Conservation (phyloP, 2,329 filamentous ascomycete genomes). For the Cytospora leucostoma region DNA sequence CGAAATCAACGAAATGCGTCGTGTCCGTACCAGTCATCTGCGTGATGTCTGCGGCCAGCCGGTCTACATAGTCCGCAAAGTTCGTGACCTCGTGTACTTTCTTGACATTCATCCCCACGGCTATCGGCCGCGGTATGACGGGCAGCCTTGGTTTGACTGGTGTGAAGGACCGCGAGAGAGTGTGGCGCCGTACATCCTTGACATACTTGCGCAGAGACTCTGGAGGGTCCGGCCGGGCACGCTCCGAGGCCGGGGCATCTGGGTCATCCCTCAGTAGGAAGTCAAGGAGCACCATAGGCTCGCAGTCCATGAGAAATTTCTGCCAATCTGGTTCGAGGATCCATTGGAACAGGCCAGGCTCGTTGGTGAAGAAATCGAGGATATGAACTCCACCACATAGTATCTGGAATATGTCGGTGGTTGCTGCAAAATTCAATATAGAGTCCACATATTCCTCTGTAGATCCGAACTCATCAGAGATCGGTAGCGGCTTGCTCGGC, state of each 20-base stretch:
- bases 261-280: conserved; percentile 80
- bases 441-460: conserved; percentile 77
- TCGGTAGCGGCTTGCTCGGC: conserved; percentile 63
- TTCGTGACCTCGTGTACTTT: conserved; percentile 92
- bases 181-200: conserved; percentile 67
- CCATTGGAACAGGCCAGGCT: conserved; percentile 78
- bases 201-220: conserved; percentile 71
- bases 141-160: conserved; percentile 49
- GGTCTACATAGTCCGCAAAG: conserved; percentile 82
- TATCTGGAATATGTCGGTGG: conserved; percentile 76
- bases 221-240: conserved; percentile 42
- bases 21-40: conserved; percentile 59
- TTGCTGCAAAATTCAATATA: conserved; percentile 74
- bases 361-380: conserved; percentile 88
- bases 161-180: conserved; percentile 64
- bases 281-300: conserved; percentile 76
- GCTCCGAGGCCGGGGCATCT: conserved; percentile 36
- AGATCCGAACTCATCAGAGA: conserved; percentile 67
- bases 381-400: conserved; percentile 98
- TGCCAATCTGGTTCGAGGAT: conserved; percentile 82
- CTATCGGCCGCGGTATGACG: conserved; percentile 68
- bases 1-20: conserved; percentile 92
- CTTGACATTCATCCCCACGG: conserved; percentile 92
- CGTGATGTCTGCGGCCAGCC: conserved; percentile 59
- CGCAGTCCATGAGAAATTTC: conserved; percentile 68